Evolutionary conservation across 306 rosid species (phyloP).

Genomic region (Castanea mollissima): DNA sequence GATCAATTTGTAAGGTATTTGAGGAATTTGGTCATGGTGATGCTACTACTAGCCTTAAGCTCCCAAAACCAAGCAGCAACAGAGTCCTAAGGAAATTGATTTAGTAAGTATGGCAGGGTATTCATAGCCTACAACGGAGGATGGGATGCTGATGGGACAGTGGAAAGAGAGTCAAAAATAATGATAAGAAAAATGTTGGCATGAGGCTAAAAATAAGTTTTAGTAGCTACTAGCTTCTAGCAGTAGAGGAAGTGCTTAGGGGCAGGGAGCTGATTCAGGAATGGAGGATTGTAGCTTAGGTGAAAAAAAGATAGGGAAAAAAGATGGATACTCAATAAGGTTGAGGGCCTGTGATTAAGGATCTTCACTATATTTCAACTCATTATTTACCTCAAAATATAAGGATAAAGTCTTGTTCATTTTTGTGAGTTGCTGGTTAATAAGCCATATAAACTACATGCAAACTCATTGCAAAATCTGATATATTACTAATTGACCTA

Average conservation of each 20-base stretch:
- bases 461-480: neutral
- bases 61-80: neutral
- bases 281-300: neutral
- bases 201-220: neutral
- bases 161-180: neutral
- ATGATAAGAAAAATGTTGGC: neutral
- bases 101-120: neutral
- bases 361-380: neutral
- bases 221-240: neutral
- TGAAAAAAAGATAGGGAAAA: neutral
- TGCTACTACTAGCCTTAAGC: neutral
- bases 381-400: neutral
- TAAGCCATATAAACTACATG: neutral
- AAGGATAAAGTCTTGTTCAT: neutral
- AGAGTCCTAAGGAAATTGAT: neutral
- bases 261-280: neutral
- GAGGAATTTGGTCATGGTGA: neutral
- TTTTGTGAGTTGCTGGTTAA: neutral
- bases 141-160: neutral
- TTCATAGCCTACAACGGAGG: neutral
- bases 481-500: neutral
- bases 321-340: neutral
- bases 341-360: neutral
- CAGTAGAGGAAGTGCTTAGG: neutral
- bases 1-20: neutral